phyloP scores from a whole-genome alignment of 2,329 filamentous ascomycete species.

The Fusarium clavum region DNA sequence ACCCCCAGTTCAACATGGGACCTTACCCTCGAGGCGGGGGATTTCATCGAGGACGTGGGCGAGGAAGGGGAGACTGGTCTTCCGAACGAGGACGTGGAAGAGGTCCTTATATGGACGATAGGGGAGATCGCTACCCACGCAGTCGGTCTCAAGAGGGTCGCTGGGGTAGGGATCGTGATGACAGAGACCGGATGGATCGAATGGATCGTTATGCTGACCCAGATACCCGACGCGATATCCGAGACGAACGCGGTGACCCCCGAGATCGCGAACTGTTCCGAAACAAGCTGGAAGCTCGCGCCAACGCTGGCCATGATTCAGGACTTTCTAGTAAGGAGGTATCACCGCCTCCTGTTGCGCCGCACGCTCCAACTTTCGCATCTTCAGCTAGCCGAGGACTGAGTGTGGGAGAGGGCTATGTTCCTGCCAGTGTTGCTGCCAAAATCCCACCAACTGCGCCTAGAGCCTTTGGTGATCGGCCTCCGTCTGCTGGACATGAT shows the following conservation, averaged over 20 bases:
- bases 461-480: slow-evolving; percentile 63
- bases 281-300: slow-evolving; percentile 62
- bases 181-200: slow-evolving; percentile 61
- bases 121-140: slow-evolving; percentile 70
- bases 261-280: slow-evolving; percentile 61
- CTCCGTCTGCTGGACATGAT: slow-evolving; percentile 58
- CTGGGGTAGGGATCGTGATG: slow-evolving; percentile 67
- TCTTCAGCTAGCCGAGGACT: slow-evolving; percentile 62
- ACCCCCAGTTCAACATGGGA: slow-evolving; percentile 67
- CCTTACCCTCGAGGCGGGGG: slow-evolving; percentile 67
- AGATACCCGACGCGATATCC: slow-evolving; percentile 57
- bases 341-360: slow-evolving; percentile 68
- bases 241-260: slow-evolving; percentile 60
- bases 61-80: slow-evolving; percentile 58
- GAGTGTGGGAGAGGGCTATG: slow-evolving; percentile 49
- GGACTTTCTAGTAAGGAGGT: slow-evolving; percentile 61
- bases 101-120: slow-evolving; percentile 68
- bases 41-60: slow-evolving; percentile 65
- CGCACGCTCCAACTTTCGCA: slow-evolving; percentile 69
- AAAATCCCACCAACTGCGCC: slow-evolving; percentile 67
- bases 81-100: slow-evolving; percentile 65
- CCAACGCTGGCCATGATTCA: slow-evolving; percentile 61
- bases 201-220: slow-evolving; percentile 57
- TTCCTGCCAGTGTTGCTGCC: slow-evolving; percentile 49
- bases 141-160: slow-evolving; percentile 75